phyloP scores from a whole-genome alignment of 148 eudicot genomes.

The Rhododendron henanense region DNA sequence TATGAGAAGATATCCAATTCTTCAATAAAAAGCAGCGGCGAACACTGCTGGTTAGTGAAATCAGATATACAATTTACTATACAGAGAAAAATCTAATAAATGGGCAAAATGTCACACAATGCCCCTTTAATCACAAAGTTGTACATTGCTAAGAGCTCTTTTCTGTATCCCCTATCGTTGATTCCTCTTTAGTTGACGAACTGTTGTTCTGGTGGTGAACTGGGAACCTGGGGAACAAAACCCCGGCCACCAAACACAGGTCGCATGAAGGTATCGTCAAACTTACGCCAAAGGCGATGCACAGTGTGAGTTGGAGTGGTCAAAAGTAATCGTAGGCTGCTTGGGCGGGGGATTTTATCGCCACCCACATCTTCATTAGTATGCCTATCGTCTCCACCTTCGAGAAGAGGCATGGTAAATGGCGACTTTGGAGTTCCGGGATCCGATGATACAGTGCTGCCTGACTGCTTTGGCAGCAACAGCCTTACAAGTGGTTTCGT shows the following conservation, averaged over 20 bases:
- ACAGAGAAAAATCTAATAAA: background rate
- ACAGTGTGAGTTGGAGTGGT: slow-evolving; percentile 63
- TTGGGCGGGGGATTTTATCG: slow-evolving; percentile 24
- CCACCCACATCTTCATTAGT: slow-evolving; percentile 22
- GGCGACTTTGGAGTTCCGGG: slow-evolving; percentile 47
- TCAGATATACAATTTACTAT: background rate
- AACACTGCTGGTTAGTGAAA: background rate
- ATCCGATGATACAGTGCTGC: slow-evolving; percentile 51
- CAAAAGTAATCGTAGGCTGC: slow-evolving; percentile 50
- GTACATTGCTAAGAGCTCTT: background rate
- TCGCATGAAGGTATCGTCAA: slow-evolving; percentile 66
- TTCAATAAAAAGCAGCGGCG: background rate
- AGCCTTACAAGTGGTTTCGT: slow-evolving; percentile 71
- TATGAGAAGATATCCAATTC: background rate
- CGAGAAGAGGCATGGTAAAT: slow-evolving; percentile 51
- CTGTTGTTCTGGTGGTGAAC: slow-evolving; percentile 43
- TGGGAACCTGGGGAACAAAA: slow-evolving; percentile 56
- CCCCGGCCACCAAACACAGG: slow-evolving; percentile 81
- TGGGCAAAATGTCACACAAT: background rate
- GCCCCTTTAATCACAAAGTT: background rate
- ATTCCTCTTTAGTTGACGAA: background rate
- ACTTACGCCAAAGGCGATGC: slow-evolving; percentile 65
- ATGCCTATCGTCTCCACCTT: slow-evolving; percentile 21
- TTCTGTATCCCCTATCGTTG: background rate
- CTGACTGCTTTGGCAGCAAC: slow-evolving; percentile 42